Evolutionary conservation across 1,284 basidiomycete species (phyloP).

Genomic region (Irpex sp.): DNA sequence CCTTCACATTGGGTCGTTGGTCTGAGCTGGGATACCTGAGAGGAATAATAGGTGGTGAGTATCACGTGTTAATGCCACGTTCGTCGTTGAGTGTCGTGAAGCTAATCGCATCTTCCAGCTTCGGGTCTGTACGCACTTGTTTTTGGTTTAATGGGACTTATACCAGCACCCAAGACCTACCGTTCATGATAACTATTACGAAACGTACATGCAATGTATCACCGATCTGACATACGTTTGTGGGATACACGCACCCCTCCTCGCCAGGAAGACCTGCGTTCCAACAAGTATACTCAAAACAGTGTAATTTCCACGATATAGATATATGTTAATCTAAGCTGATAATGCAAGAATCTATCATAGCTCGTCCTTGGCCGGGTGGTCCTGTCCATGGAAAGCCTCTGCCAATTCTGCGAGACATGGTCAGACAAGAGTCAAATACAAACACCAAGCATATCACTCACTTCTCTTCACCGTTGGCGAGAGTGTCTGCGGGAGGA

Average conservation of each 20-base stretch:
- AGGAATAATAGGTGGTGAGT: conserved; percentile 60
- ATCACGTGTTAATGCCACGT: conserved; percentile 5
- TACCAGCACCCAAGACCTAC: conserved; percentile 49
- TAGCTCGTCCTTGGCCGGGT: conserved; percentile 48
- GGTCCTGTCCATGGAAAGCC: conserved; percentile 44
- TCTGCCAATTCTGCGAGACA: conserved; percentile 46
- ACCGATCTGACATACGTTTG: background rate
- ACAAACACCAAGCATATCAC: conserved; percentile 6
- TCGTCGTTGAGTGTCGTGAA: background rate
- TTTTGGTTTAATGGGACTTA: conserved; percentile 67
- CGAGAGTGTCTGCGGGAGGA: conserved; percentile 74
- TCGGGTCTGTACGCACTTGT: conserved; percentile 63
- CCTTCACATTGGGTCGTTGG: conserved; percentile 60
- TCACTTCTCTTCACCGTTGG: conserved; percentile 67
- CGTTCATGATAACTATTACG: conserved; percentile 3
- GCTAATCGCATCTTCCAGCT: conserved; percentile 33
- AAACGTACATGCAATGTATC: background rate
- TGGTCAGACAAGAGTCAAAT: conserved; percentile 4
- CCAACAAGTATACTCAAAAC: too few species aligned
- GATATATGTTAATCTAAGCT: background rate
- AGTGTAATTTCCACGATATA: background rate
- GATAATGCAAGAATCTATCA: conserved; percentile 22
- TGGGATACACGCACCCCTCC: background rate
- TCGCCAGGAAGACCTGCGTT: too few species aligned
- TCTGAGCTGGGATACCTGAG: conserved; percentile 59